Conservation (phyloP, 23 red algal species). For the Agarophyton chilense region DNA sequence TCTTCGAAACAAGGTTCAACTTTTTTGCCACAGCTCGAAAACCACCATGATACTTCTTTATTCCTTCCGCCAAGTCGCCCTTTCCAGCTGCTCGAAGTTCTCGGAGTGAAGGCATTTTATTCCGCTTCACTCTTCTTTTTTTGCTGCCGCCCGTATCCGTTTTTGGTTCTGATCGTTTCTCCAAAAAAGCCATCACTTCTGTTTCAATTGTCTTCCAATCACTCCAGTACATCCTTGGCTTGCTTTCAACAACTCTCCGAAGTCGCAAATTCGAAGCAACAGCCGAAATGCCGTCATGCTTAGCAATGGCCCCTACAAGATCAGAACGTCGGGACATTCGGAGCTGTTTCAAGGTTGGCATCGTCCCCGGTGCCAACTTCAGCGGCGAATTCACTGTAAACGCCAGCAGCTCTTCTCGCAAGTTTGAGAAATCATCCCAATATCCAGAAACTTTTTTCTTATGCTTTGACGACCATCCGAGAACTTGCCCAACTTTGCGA, state of each 20-base stretch:
- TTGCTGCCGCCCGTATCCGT: neutral
- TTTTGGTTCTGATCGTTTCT: neutral
- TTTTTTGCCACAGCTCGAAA: slow-evolving; percentile 31
- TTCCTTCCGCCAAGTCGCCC: slow-evolving; percentile 55
- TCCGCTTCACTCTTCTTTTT: neutral
- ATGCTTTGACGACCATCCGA: neutral
- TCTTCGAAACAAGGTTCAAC: slow-evolving; percentile 24
- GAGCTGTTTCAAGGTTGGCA: slow-evolving; percentile 72
- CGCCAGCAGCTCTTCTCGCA: slow-evolving; percentile 41
- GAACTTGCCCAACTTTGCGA: slow-evolving; percentile 28
- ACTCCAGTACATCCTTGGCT: slow-evolving; percentile 29
- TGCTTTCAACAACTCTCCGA: neutral
- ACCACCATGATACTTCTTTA: slow-evolving; percentile 55
- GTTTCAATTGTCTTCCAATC: slow-evolving; percentile 33
- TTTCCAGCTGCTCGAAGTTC: slow-evolving; percentile 47
- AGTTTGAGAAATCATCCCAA: slow-evolving; percentile 59
- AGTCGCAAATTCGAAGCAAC: slow-evolving; percentile 47
- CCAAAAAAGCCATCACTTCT: slow-evolving; percentile 31
- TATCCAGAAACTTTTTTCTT: slow-evolving; percentile 8
- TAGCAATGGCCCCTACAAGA: slow-evolving; percentile 39
- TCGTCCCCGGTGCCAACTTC: neutral
- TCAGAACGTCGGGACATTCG: slow-evolving; percentile 44
- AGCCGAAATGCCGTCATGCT: slow-evolving; percentile 40
- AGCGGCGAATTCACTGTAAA: neutral
- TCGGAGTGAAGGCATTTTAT: slow-evolving; percentile 43